Base-by-base conservation (phyloP, 306 rosid species). In the Macrotyloma uniflorum region DNA sequence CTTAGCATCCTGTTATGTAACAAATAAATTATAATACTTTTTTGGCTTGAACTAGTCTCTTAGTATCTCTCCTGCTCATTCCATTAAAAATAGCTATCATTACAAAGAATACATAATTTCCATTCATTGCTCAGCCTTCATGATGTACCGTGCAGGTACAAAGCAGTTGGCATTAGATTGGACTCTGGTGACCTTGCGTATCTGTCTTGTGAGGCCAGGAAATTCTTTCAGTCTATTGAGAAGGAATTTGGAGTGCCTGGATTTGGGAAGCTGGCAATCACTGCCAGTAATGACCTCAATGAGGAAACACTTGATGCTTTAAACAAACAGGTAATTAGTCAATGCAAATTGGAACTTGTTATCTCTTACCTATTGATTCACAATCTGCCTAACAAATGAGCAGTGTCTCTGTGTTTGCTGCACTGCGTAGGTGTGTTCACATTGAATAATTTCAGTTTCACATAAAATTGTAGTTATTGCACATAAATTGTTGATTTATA, bases 171-270 rank as follows among this genome's bases (percentile, higher is more conserved):
- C 59, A 90, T 96, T 75, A 93, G 99, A 86, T 85, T 96, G 91
- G 99, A 96, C 82, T 96, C 98, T 16, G 99, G 99, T 51, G 99
- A 96, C 83, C 88, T 96, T 66, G 99, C 99, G 9, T 96, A 96
- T 88, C 82, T 91, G 81, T 96, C 99, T 71, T 84, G 88, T 32
- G 89, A 96, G 83, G 84, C 79, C 77, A 93, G 99, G 70, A 96
- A 91, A 67, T 87, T 96, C 82, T 93, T 96, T 79, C 2, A 38
- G 23, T 65, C 87, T 43, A 82, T 96, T 76, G 99, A 96, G 87
- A 83, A 85, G 47, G 98, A 90, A 83, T 93, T 96, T 72, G 91
- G 80, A 79, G 88, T 93, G 61, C 79, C 90, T 80, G 94, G 77
- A 58, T 96, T 96, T 85, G 94, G 93, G 69, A 96, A 84, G 79